Evolutionary conservation across 139 green algal genomes (phyloP), one percentile per base, ranked within the genome.

Genomic region (Deuterostichococcus epilithicus): DNA sequence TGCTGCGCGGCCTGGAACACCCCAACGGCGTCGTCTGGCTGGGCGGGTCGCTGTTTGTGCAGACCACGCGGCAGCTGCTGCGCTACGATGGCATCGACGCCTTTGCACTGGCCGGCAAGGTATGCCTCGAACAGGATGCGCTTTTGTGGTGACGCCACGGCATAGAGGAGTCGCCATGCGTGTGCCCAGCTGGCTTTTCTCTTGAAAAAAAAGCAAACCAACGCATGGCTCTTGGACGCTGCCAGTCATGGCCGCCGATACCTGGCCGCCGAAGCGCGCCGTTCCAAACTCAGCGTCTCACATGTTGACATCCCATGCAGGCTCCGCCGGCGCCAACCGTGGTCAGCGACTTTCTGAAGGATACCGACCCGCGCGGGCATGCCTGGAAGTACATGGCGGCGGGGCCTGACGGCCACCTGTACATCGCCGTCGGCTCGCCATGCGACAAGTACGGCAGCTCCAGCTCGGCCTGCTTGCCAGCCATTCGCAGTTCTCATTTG

Each of bases 11-110:
- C 3, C 72, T 71, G 72, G 65, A 75, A 20, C 69, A 66, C 66
- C 78, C 72, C 5, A 82, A 82, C 37, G 78, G 78, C n/a, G 30
- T 82, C 3, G 78, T 74, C 0, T 82, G 72, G 20, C 58, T 22
- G 5, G 66, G 72, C 0, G 67, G 73, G 1, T 58, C 45, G 5
- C 78, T 82, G 2, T 82, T 66, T 3, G 72, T 82, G 13, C 37
- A 45, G 36, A 72, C 77, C 28, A 65, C 75, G 28, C 78, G 45
- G 5, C 23, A 37, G 63, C n/a, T 69, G 30, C 5, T 37, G 20
- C 72, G 72, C 23, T 75, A 71, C 22, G 78, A 75, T 35, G 52
- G 36, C 47, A 47, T 69, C 3, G 78, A 82, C 66, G 25, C 22
- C 59, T 72, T 10, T 30, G 63, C 32, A 20, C 32, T 69, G 28